Percentiles rank a stretch among this genome's conserved stretches.
These are phyloP conservation scores for Auricularia heimuer DNA, from an alignment of 768 basidiomycete genomes.

Conservation along the genomic window DNA sequence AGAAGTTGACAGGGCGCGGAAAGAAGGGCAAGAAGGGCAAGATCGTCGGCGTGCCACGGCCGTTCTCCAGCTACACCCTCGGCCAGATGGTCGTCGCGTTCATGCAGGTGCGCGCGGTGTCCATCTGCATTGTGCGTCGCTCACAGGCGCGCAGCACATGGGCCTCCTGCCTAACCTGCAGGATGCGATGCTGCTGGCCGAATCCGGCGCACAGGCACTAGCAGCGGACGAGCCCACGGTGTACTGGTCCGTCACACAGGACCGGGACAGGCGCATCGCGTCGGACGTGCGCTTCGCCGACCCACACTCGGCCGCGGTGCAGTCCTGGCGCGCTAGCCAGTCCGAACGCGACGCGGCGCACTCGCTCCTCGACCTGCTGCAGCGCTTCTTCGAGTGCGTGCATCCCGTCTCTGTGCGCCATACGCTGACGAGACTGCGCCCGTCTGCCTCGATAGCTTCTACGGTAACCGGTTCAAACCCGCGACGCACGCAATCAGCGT, in stretches of 20 bases:
- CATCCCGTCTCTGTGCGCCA: background rate
- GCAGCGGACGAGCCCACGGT: background rate
- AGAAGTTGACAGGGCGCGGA: background rate
- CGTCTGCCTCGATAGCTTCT: background rate
- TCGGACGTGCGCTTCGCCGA: background rate
- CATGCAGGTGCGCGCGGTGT: background rate
- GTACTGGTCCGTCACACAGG: background rate
- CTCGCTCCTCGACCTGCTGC: background rate
- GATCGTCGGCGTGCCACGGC: background rate
- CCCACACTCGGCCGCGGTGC: background rate
- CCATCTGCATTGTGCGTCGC: background rate
- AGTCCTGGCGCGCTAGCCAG: background rate
- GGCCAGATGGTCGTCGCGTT: background rate
- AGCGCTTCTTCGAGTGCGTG: background rate
- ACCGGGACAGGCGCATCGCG: background rate
- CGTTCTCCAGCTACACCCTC: background rate
- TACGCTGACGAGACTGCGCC: background rate
- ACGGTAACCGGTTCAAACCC: background rate
- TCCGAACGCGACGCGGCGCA: background rate
- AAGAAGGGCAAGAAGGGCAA: background rate
- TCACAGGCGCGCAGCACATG: background rate
- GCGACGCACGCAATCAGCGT: background rate
- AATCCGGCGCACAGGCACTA: background rate
- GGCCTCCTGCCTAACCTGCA: conserved; percentile 1
- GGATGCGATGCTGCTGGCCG: too few species aligned